phyloP scores from a whole-genome alignment of 1,284 basidiomycete genomes.

The Papiliotrema terrestris region DNA sequence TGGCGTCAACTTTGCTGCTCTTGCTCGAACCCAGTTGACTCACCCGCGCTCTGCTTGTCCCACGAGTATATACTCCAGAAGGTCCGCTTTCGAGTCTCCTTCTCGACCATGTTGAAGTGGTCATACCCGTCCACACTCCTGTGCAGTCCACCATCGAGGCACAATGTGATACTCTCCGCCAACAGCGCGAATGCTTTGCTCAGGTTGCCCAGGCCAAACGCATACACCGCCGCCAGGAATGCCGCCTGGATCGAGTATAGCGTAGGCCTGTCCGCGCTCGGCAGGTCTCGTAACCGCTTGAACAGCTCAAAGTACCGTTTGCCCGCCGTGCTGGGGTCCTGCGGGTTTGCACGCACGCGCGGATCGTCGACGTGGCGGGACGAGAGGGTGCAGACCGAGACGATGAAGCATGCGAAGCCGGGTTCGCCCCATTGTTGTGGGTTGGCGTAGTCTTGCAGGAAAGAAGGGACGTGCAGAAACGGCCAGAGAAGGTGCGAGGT shows the following conservation, averaged over 20 bases:
- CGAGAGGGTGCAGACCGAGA: constrained; percentile 79
- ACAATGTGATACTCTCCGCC: constrained; percentile 77
- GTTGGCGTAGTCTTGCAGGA: constrained; percentile 82
- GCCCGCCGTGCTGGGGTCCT: constrained; percentile 77
- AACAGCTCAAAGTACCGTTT: constrained; percentile 86
- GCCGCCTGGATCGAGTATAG: constrained; percentile 84
- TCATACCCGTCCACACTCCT: constrained; percentile 83
- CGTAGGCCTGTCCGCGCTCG: constrained; percentile 80
- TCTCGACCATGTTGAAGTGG: constrained; percentile 78
- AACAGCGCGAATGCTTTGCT: constrained; percentile 78
- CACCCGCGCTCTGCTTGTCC: constrained; percentile 68
- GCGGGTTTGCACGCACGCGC: constrained; percentile 72
- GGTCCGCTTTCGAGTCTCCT: constrained; percentile 81
- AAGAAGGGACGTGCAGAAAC: constrained; percentile 83
- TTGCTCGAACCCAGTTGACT: neutral
- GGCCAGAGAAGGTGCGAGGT: constrained; percentile 88
- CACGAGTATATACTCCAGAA: constrained; percentile 92
- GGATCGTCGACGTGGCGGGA: constrained; percentile 86
- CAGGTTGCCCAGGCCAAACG: constrained; percentile 79
- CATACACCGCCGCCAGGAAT: constrained; percentile 80
- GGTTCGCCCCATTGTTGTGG: constrained; percentile 89
- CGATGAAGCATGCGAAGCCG: constrained; percentile 84
- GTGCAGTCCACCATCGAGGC: constrained; percentile 76
- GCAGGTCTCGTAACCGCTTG: constrained; percentile 73
- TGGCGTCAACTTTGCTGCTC: constrained; percentile 53